A percentile compares a stretch with the other conserved stretches of the same genome.
phyloP scores from a whole-genome alignment of 2,329 filamentous ascomycete species.

The Tolypocladium album region DNA sequence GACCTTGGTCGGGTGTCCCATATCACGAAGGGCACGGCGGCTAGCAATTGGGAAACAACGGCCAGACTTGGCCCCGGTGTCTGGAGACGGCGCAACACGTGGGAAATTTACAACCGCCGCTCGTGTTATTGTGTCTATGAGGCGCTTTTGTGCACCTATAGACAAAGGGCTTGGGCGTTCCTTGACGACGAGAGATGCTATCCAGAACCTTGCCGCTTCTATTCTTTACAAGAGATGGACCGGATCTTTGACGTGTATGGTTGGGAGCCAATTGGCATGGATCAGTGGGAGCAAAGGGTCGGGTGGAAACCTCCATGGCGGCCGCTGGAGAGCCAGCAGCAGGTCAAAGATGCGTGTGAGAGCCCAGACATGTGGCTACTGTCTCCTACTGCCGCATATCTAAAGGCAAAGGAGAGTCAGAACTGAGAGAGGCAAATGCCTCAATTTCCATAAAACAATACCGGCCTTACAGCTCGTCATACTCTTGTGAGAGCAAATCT shows the following conservation, averaged over 20 bases:
- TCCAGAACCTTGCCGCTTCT: not conserved
- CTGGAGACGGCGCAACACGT: not conserved
- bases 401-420: not conserved
- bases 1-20: too few relatives aligned
- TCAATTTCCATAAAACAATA: too few relatives aligned
- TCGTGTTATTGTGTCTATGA: not conserved
- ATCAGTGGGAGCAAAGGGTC: too few relatives aligned
- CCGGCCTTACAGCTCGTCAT: too few relatives aligned
- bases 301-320: not conserved
- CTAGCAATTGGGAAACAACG: not conserved
- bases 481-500: too few relatives aligned
- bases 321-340: not conserved
- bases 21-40: not conserved
- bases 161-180: not conserved
- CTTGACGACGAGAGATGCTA: not conserved
- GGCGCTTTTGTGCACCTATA: not conserved
- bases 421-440: too few relatives aligned
- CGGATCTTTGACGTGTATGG: not conserved
- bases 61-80: not conserved
- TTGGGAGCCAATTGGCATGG: too few relatives aligned
- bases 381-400: not conserved
- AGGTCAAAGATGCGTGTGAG: not conserved
- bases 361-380: not conserved
- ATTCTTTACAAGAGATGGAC: not conserved
- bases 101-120: not conserved